phyloP scores from a whole-genome alignment of 352 stramenopile genomes.

The Globisporangium spinosum region DNA sequence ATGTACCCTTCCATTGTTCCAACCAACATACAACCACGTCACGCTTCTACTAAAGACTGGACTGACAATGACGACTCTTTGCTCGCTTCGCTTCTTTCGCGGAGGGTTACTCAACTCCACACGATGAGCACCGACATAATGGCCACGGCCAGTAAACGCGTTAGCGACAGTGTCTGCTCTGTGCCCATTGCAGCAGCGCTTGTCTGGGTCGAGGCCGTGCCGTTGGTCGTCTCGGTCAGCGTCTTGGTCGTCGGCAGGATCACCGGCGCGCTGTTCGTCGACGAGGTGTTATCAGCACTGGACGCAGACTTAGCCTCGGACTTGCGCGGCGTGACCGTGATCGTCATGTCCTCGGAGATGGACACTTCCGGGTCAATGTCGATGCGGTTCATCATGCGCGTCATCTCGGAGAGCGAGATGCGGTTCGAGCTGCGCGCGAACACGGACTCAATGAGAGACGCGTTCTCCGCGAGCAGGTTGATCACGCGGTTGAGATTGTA shows the following conservation, averaged over 20 bases:
- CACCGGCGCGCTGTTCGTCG: not conserved
- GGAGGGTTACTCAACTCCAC: not conserved
- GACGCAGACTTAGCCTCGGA: not conserved
- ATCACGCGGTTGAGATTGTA: slow-evolving; percentile 31
- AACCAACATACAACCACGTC: too few relatives aligned
- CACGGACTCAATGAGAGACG: slow-evolving; percentile 23
- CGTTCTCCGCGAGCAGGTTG: slow-evolving; percentile 28
- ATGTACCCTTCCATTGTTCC: not conserved
- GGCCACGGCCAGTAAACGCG: not conserved
- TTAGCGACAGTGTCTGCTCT: not conserved
- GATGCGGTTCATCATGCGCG: slow-evolving; percentile 29
- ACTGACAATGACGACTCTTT: not conserved
- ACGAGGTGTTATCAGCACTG: not conserved
- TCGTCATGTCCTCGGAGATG: slow-evolving; percentile 20
- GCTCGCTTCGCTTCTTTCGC: not conserved
- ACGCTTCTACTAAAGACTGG: not conserved
- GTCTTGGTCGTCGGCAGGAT: slow-evolving; percentile 1
- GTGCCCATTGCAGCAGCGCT: not conserved
- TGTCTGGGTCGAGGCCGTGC: not conserved
- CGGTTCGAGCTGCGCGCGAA: slow-evolving; percentile 15
- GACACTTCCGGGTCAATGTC: slow-evolving; percentile 17
- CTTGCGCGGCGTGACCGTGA: slow-evolving; percentile 3
- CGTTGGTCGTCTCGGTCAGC: not conserved
- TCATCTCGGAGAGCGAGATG: slow-evolving; percentile 30
- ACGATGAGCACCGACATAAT: not conserved